Evolutionary conservation across 306 rosid genomes (phyloP).

Genomic region (Dryas alaskensis): DNA sequence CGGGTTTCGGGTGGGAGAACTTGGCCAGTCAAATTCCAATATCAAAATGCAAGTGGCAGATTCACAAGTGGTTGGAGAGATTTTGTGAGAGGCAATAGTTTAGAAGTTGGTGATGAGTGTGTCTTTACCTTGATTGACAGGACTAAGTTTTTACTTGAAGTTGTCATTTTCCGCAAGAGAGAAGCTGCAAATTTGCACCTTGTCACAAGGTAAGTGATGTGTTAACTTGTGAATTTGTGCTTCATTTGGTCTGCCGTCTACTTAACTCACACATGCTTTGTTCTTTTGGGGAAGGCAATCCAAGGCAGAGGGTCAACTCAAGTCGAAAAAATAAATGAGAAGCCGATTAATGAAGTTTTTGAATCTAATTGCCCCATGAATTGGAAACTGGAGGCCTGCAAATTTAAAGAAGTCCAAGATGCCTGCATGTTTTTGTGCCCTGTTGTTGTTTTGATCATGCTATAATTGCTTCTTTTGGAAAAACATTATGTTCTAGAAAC

Average conservation of each 20-base stretch:
- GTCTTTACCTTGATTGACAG: slow-evolving; percentile 2
- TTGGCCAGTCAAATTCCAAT: not conserved
- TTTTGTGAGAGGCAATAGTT: not conserved
- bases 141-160: not conserved
- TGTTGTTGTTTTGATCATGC: not conserved
- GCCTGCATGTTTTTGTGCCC: not conserved
- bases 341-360: not conserved
- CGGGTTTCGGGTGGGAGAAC: not conserved
- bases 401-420: not conserved
- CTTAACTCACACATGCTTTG: not conserved
- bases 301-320: not conserved
- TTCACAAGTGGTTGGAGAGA: not conserved
- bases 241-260: not conserved
- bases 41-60: not conserved
- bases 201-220: not conserved
- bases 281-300: not conserved
- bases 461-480: too few relatives aligned
- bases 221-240: not conserved
- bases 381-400: too few relatives aligned
- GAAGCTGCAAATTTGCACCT: not conserved
- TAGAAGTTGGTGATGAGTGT: slow-evolving; percentile 20
- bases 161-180: not conserved
- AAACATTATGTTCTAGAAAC: too few relatives aligned
- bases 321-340: not conserved
- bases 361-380: too few relatives aligned